Conservation (phyloP, 2,329 filamentous ascomycete species). For the Claviceps purpurea region DNA sequence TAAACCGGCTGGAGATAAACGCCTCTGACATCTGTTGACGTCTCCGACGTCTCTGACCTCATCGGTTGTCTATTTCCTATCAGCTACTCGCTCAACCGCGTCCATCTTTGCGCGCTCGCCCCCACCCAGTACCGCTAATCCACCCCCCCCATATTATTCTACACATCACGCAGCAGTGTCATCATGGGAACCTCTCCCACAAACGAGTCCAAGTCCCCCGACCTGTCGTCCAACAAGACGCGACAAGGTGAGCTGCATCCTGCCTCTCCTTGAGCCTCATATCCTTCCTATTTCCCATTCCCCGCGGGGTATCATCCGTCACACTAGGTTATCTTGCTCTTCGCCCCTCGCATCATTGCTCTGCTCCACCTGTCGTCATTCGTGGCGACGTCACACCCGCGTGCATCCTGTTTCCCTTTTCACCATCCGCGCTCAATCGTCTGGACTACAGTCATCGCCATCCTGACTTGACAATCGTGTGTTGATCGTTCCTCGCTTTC, state of each 20-base stretch:
- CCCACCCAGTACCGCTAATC: slow-evolving; percentile 2
- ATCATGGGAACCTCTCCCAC: slow-evolving; percentile 34
- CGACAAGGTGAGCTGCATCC: slow-evolving; percentile 28
- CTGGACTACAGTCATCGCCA: not conserved
- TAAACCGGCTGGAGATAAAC: slow-evolving; percentile 4
- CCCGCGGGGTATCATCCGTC: not conserved
- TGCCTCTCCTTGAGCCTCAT: slow-evolving; percentile 7
- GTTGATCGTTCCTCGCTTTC: slow-evolving; percentile 2
- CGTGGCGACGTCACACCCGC: not conserved
- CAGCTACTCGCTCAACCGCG: slow-evolving; percentile 4
- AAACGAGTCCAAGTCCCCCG: slow-evolving; percentile 34
- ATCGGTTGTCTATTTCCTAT: slow-evolving; percentile 18
- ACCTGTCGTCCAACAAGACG: slow-evolving; percentile 29
- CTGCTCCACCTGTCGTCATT: slow-evolving; percentile 3
- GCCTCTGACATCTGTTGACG: slow-evolving; percentile 10
- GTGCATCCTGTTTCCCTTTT: not conserved
- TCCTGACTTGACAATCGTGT: slow-evolving; percentile 11
- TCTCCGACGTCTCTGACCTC: slow-evolving; percentile 28
- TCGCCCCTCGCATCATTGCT: slow-evolving; percentile 1
- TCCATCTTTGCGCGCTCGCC: slow-evolving; percentile 16
- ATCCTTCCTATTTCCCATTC: not conserved
- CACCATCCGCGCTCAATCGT: not conserved
- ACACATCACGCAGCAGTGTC: slow-evolving; percentile 30
- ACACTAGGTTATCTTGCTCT: not conserved
- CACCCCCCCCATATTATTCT: slow-evolving; percentile 15